A percentile compares a stretch with the other conserved stretches of the same genome.
Evolutionary conservation across 441 rosid genomes (phyloP).

Genomic region (Rhodomyrtus psidioides): DNA sequence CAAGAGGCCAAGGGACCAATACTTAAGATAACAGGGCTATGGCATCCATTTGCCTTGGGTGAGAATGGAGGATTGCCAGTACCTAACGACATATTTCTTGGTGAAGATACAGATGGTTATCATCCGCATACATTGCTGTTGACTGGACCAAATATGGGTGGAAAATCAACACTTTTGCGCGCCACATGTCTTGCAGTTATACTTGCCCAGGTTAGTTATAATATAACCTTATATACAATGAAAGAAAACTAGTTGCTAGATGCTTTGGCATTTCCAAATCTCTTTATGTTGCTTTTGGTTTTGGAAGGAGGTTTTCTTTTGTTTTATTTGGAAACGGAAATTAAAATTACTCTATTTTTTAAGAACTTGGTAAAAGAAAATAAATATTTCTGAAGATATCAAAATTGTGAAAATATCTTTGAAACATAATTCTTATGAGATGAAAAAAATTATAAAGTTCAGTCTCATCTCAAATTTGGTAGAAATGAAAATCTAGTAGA

Average conservation of each 20-base stretch:
- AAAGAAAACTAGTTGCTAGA: background rate
- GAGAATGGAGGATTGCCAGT: conserved; percentile 65
- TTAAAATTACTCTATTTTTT: background rate
- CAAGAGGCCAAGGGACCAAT: conserved; percentile 45
- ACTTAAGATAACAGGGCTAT: conserved; percentile 67
- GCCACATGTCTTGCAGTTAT: conserved; percentile 87
- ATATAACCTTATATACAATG: background rate
- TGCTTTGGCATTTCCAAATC: background rate
- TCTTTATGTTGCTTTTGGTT: background rate
- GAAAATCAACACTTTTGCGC: conserved; percentile 93
- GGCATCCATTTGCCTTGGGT: conserved; percentile 91
- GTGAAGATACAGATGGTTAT: conserved; percentile 41
- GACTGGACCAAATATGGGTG: conserved; percentile 99
- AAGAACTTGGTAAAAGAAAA: background rate
- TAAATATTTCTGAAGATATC: background rate
- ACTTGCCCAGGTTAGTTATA: conserved; percentile 69
- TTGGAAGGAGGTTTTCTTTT: background rate
- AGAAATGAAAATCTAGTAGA: background rate
- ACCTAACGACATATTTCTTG: conserved; percentile 77
- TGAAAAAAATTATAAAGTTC: background rate
- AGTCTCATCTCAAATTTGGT: background rate
- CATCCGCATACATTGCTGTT: conserved; percentile 58
- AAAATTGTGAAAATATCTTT: background rate
- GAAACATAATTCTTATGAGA: background rate
- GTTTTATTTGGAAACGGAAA: background rate